Evolutionary conservation across 75 land plant genomes (phyloP).

Genomic region (Ceratopteris richardii): DNA sequence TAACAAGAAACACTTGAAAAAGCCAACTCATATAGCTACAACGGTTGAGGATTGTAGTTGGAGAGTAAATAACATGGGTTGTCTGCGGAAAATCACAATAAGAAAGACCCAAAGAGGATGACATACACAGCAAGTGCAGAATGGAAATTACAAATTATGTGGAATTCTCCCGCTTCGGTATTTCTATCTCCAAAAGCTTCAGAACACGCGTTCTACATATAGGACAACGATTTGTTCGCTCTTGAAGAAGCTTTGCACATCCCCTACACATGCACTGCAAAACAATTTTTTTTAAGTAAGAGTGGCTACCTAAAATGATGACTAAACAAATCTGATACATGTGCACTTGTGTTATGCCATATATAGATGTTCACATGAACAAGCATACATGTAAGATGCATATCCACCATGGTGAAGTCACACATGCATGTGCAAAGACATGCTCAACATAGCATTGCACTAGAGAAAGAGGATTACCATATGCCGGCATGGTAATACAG

Average conservation of each 20-base stretch:
- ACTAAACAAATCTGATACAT: not conserved
- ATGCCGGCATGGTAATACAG: conserved; percentile 74
- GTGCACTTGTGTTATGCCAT: not conserved
- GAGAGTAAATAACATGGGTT: too few species aligned
- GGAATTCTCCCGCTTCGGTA: conserved; percentile 31
- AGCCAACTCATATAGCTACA: too few species aligned
- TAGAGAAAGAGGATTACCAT: conserved; percentile 47
- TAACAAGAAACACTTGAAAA: too few species aligned
- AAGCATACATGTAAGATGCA: not conserved
- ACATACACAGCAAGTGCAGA: too few species aligned
- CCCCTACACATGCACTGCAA: conserved; percentile 83
- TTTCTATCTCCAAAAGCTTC: conserved; percentile 66
- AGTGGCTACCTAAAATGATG: not conserved
- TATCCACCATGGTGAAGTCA: not conserved
- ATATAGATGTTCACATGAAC: not conserved
- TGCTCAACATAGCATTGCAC: not conserved
- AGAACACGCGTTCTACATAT: conserved; percentile 68
- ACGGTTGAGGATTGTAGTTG: too few species aligned
- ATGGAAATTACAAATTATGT: not conserved
- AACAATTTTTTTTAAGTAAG: conserved; percentile 1
- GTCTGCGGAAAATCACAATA: too few species aligned
- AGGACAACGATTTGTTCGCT: conserved; percentile 75
- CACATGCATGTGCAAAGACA: not conserved
- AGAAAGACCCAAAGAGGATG: too few species aligned
- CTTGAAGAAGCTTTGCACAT: conserved; percentile 66